Evolutionary conservation across 768 basidiomycete genomes (phyloP).

Genomic region (Exidia glandulosa): DNA sequence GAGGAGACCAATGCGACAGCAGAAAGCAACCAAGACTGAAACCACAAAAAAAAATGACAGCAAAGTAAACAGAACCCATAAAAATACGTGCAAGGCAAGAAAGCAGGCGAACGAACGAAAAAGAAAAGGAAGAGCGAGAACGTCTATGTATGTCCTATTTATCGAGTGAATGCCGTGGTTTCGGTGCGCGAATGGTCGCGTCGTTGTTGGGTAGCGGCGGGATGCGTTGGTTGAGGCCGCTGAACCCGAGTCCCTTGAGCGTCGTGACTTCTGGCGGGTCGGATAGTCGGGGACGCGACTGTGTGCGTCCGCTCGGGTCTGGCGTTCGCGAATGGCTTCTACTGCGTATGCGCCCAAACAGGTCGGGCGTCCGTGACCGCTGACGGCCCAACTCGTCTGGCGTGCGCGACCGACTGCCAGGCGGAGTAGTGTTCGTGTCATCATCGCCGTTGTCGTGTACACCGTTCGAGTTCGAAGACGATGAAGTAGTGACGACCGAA

Average conservation of each 20-base stretch:
- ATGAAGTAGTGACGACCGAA: background rate
- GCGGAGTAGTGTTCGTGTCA: background rate
- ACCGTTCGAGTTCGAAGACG: background rate
- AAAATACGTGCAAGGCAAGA: too few species aligned
- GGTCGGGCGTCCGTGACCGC: background rate
- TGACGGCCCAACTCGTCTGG: background rate
- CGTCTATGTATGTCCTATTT: background rate
- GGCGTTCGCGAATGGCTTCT: too few species aligned
- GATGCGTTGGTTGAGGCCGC: background rate
- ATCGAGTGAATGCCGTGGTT: background rate
- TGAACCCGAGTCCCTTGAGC: background rate
- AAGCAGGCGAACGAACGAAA: too few species aligned
- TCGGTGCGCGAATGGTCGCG: background rate
- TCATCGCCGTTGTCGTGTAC: background rate
- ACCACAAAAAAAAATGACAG: too few species aligned
- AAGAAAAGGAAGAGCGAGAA: too few species aligned
- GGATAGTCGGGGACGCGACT: too few species aligned
- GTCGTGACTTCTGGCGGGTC: background rate
- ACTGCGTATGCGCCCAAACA: too few species aligned
- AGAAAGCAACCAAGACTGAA: too few species aligned
- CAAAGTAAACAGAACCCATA: too few species aligned
- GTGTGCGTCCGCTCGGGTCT: too few species aligned
- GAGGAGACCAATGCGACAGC: too few species aligned
- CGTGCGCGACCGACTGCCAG: background rate
- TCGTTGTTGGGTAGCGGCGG: background rate